Evolutionary conservation across 176 grass and related monocot genomes (phyloP).

Genomic region (Oryza longistaminata): DNA sequence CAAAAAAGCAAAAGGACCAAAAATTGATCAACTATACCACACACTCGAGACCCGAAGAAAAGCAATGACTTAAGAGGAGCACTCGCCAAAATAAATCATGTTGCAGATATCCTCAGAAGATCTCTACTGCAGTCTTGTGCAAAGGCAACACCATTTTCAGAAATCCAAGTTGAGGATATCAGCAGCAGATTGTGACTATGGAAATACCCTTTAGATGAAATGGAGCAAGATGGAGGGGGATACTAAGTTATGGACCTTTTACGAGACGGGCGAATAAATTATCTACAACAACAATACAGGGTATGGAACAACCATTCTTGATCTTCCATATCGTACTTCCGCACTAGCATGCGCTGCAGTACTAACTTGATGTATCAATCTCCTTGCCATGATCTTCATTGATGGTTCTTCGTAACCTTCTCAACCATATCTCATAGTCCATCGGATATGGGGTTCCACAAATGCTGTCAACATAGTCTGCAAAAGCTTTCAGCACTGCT

Average conservation of each 20-base stretch:
- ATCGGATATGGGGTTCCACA: constrained; percentile 93
- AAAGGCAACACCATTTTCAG: neutral
- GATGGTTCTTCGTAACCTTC: constrained; percentile 73
- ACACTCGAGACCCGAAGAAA: constrained; percentile 14
- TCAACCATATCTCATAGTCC: constrained; percentile 98
- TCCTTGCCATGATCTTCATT: constrained; percentile 96
- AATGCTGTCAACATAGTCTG: constrained; percentile 96
- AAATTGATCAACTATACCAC: constrained; percentile 39
- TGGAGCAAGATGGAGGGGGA: neutral
- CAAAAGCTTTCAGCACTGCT: constrained; percentile 95
- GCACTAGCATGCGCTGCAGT: constrained; percentile 20
- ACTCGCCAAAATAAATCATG: constrained; percentile 43
- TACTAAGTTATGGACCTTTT: constrained; percentile 57
- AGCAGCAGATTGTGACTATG: constrained; percentile 46
- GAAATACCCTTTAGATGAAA: constrained; percentile 16
- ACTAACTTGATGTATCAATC: constrained; percentile 63
- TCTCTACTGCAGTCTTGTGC: constrained; percentile 26
- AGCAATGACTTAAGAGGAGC: constrained; percentile 1
- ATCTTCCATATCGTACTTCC: constrained; percentile 30
- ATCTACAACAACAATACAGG: constrained; percentile 58
- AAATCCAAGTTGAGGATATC: constrained; percentile 48
- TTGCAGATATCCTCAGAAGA: constrained; percentile 53
- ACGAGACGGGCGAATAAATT: constrained; percentile 47
- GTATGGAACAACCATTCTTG: constrained; percentile 19
- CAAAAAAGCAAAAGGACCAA: constrained; percentile 23